Evolutionary conservation across 139 green algal species (phyloP), one percentile per base, ranked within the genome.

Genomic region (Spirogloea muscicola): DNA sequence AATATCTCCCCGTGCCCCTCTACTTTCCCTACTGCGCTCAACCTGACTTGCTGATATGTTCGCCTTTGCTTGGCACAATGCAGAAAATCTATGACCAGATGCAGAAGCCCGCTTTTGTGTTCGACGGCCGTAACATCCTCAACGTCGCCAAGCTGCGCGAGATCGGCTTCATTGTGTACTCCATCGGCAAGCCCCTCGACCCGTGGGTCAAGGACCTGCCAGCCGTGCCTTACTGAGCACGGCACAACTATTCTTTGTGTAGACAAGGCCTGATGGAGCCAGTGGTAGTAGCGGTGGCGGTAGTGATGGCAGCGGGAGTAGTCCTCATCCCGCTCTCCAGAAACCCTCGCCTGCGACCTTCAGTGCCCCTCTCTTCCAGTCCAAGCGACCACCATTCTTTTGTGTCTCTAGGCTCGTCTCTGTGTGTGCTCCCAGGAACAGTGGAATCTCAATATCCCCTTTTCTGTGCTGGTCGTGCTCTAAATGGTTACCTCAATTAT

Each of bases 81-180:
- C 79, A 84, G 34, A 76, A 76, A 43, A 80, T 96, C 9, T 95
- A 93, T 67, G 82, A 87, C 42, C 80, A 58, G 61, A 99, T 99
- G 95, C 74, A 87, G 40, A 98, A 98, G 89, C 95, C 95, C 9
- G 93, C 95, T 1, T 98, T 97, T 69, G 71, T 98, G n/a, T 99
- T 99, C 84, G 95, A 99, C 72, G 94, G 95, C 39, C 89, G 95
- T 68, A 97, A 97, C 84, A 90, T 97, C 52, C 77, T 99, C 46
- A 86, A 97, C 82, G 91, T 96, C 77, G 84, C 84, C 10, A 82
- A 90, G 61, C 87, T 98, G 58, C 87, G 89, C 27, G 84, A 95
- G 58, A 95, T 98, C 55, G 95, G 95, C 39, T 99, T 98, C 84
- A 91, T 98, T 4, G 91, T 97, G 3, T 99, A 97, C 72, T 92